Conservation (phyloP, 495 filamentous ascomycete species). For the Aspergillus campestris region DNA sequence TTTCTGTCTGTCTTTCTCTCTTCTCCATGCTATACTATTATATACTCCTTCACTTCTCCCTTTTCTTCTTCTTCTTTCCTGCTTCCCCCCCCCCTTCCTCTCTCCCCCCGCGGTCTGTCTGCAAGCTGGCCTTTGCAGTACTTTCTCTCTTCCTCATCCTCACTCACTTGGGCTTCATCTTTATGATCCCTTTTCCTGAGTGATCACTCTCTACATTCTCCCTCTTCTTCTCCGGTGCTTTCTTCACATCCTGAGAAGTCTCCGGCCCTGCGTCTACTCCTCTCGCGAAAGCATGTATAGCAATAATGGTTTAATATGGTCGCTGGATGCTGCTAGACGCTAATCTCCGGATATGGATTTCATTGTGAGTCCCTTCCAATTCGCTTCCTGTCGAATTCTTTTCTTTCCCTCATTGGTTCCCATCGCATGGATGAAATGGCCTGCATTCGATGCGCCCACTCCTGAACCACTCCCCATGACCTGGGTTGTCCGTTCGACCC, state of each 20-base stretch:
- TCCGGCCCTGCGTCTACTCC: constrained; percentile 11
- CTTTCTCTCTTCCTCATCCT: not conserved
- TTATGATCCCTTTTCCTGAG: not conserved
- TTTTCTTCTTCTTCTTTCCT: constrained; percentile 6
- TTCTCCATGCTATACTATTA: not conserved
- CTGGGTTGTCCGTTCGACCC: not conserved
- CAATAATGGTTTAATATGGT: constrained; percentile 28
- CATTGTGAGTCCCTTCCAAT: constrained; percentile 29
- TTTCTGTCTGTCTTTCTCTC: not conserved
- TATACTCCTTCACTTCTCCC: not conserved
- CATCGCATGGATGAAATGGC: not conserved
- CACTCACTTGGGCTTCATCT: constrained; percentile 1
- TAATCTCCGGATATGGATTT: constrained; percentile 39
- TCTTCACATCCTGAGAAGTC: not conserved
- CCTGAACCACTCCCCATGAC: not conserved
- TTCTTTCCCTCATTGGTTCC: not conserved
- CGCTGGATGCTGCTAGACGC: constrained; percentile 18
- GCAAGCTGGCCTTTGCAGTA: constrained; percentile 22
- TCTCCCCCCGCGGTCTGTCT: constrained; percentile 13
- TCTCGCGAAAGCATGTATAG: constrained; percentile 28
- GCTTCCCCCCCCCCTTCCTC: constrained; percentile 2
- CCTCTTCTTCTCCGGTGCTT: not conserved
- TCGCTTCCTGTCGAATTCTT: not conserved
- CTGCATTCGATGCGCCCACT: not conserved
- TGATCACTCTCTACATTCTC: not conserved